These are phyloP conservation scores for Sclerotinia subarctica DNA, from an alignment of 2,329 filamentous ascomycete genomes.

Conservation along the genomic window DNA sequence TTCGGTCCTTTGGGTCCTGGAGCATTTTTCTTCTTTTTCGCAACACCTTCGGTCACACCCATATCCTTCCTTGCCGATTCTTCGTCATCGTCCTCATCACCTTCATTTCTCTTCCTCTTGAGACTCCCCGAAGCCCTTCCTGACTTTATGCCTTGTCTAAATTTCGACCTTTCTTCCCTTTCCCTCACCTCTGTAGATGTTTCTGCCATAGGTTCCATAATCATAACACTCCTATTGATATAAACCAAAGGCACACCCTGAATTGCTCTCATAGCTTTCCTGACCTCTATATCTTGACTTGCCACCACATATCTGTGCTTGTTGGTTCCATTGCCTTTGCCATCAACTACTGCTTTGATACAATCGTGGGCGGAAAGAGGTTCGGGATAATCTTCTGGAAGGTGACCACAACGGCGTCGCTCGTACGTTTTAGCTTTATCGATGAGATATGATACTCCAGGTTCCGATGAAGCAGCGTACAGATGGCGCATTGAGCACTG, in stretches of 20 bases:
- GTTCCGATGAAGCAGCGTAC: constrained; percentile 59
- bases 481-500: constrained; percentile 79
- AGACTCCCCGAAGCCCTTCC: constrained; percentile 43
- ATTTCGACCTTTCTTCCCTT: constrained; percentile 70
- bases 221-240: constrained; percentile 75
- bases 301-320: constrained; percentile 79
- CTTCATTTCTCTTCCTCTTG: constrained; percentile 40
- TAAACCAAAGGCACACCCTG: constrained; percentile 75
- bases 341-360: constrained; percentile 71
- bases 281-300: constrained; percentile 64
- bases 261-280: constrained; percentile 62
- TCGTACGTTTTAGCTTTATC: constrained; percentile 72
- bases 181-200: constrained; percentile 61
- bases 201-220: constrained; percentile 72
- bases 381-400: constrained; percentile 66
- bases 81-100: constrained; percentile 35
- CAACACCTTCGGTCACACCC: constrained; percentile 28
- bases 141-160: constrained; percentile 63
- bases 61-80: constrained; percentile 25
- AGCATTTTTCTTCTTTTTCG: constrained; percentile 53
- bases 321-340: constrained; percentile 67
- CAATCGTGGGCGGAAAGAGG: constrained; percentile 70
- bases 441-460: constrained; percentile 54
- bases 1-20: constrained; percentile 68
- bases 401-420: constrained; percentile 74